phyloP scores from a whole-genome alignment of 1,284 basidiomycete species.

The Cutaneotrichosporon sp. region DNA sequence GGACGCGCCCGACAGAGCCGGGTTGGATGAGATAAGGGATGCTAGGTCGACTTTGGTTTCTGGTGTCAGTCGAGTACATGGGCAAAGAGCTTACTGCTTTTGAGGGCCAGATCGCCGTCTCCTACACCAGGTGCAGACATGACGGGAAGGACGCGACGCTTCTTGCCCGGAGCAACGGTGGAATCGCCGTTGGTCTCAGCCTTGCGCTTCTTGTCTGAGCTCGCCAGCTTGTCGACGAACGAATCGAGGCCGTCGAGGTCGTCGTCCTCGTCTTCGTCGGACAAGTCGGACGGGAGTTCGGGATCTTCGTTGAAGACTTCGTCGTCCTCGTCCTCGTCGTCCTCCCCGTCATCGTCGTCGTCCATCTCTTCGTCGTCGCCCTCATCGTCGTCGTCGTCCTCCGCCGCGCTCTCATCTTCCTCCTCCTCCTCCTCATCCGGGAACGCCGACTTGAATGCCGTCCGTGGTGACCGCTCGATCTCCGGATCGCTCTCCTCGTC shows the following conservation, averaged over 20 bases:
- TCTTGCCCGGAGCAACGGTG: conserved; percentile 51
- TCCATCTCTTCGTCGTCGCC: conserved; percentile 41
- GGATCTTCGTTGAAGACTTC: conserved; percentile 50
- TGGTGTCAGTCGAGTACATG: conserved; percentile 24
- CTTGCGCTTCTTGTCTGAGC: conserved; percentile 65
- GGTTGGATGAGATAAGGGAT: conserved; percentile 54
- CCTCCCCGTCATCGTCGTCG: conserved; percentile 51
- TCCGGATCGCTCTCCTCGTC: conserved; percentile 48
- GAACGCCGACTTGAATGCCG: conserved; percentile 27
- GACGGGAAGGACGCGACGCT: conserved; percentile 47
- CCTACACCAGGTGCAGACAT: conserved; percentile 37
- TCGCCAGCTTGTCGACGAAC: conserved; percentile 67
- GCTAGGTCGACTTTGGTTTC: conserved; percentile 51
- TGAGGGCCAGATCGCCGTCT: conserved; percentile 37
- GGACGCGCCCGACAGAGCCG: conserved; percentile 58
- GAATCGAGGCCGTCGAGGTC: conserved; percentile 64
- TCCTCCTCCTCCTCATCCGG: conserved; percentile 25
- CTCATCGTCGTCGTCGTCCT: conserved; percentile 51
- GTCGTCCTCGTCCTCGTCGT: conserved; percentile 46
- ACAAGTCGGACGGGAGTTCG: conserved; percentile 56
- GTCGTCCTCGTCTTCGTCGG: conserved; percentile 53
- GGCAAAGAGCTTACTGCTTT: conserved; percentile 31
- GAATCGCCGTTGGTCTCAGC: conserved; percentile 53
- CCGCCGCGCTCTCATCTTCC: conserved; percentile 44
- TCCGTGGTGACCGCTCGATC: conserved; percentile 63